These are phyloP conservation scores for Diaporthe humulicola DNA, from an alignment of 2,329 filamentous ascomycete genomes.

Conservation along the genomic window DNA sequence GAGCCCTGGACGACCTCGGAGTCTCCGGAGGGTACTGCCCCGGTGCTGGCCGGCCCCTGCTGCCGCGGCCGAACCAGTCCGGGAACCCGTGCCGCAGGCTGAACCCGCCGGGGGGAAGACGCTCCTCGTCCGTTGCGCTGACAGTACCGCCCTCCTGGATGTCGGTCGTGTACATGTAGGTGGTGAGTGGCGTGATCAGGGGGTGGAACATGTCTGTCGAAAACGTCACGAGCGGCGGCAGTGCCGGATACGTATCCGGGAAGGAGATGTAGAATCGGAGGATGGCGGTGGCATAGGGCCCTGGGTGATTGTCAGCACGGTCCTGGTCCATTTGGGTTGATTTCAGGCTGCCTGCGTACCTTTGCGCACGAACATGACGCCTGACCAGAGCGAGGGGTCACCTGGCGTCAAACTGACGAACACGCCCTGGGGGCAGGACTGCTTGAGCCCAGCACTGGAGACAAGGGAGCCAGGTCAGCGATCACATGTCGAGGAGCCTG, in stretches of 20 bases:
- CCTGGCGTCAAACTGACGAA: slow-evolving; percentile 88
- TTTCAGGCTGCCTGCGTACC: slow-evolving; percentile 63
- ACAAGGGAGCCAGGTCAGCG: slow-evolving; percentile 42
- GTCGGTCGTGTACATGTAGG: slow-evolving; percentile 90
- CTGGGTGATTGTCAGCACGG: slow-evolving; percentile 58
- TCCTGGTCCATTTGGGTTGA: slow-evolving; percentile 35
- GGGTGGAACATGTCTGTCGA: slow-evolving; percentile 95
- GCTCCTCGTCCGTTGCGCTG: slow-evolving; percentile 85
- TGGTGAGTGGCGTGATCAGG: slow-evolving; percentile 91
- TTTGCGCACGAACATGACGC: slow-evolving; percentile 91
- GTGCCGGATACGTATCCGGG: slow-evolving; percentile 80
- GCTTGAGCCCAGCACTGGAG: slow-evolving; percentile 80
- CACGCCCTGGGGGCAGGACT: slow-evolving; percentile 86
- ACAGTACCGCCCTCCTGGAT: slow-evolving; percentile 82
- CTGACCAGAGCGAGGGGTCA: slow-evolving; percentile 86
- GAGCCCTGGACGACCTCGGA: slow-evolving; percentile 43
- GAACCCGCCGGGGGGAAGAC: slow-evolving; percentile 89
- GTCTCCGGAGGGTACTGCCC: slow-evolving; percentile 38
- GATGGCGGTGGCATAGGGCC: slow-evolving; percentile 89
- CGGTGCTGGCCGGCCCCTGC: slow-evolving; percentile 54
- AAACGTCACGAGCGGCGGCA: slow-evolving; percentile 89
- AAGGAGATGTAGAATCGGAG: slow-evolving; percentile 93
- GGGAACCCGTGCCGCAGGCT: slow-evolving; percentile 93
- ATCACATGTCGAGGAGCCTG: slow-evolving; percentile 24
- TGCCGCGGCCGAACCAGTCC: slow-evolving; percentile 82